Evolutionary conservation across 441 rosid genomes (phyloP), one percentile per base, ranked within the genome.

Genomic region (Hura crepitans): DNA sequence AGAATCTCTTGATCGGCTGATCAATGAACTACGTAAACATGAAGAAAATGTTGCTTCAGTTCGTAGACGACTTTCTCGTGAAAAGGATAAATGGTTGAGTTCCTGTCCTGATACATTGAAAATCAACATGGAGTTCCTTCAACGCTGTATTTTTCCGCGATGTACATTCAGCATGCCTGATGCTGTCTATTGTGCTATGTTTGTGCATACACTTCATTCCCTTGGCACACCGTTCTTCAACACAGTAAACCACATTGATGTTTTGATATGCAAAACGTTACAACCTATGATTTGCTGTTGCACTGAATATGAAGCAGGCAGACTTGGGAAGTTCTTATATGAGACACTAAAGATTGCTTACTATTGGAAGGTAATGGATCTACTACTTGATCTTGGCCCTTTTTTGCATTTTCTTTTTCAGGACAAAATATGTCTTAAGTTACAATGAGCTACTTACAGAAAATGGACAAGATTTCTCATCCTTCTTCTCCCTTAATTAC

Each of bases 231-330:
- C 99, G 20, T 96, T 85, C 81, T 96, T 96, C 77, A 96, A 93
- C 83, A 96, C 99, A 13, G 99, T 96, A 65, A 96, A 96, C 80
- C 99, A 96, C 87, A 90, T 96, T 59, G 99, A 96, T 79, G 98
- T 92, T 68, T 84, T 96, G 70, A 92, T 96, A 70, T 96, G 99
- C 81, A 96, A 93, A 80, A 96, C 97, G 17, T 81, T 96, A 45
- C 99, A 96, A 86, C 99, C 99, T 31, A 93, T 96, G 99, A 96
- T 96, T 80, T 96, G 99, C 87, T 96, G 98, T 89, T 92, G 99
- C 83, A 96, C 99, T 55, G 99, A 96, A 79, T 93, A 89, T 79
- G 99, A 96, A 85, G 99, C 85, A 17, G 99, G 99, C 56, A 87
- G 98, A 80, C 96, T 96, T 76, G 98, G 99, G 78, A 89, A 86